Evolutionary conservation across 768 basidiomycete genomes (phyloP).

Genomic region (Suillus ampliporus): DNA sequence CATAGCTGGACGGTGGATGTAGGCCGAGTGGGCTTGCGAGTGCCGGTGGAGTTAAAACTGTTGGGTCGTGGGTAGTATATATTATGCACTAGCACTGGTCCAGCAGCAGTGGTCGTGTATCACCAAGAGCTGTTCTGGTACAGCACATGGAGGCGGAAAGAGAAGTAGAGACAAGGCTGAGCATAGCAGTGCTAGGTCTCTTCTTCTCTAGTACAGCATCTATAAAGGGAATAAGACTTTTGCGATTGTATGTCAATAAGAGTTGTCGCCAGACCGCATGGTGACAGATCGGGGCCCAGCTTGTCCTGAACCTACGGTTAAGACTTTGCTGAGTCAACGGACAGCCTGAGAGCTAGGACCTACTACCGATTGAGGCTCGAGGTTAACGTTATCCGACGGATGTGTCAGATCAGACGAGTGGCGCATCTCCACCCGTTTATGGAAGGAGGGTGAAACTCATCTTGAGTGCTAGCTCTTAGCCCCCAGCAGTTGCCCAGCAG

Average conservation of each 20-base stretch:
- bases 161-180: neutral
- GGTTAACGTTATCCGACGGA: neutral
- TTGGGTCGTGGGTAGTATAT: neutral
- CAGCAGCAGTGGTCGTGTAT: neutral
- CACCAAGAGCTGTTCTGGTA: neutral
- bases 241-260: neutral
- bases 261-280: neutral
- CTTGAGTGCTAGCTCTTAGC: no score
- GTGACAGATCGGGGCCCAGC: no score
- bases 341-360: neutral
- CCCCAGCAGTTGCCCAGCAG: no score
- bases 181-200: neutral
- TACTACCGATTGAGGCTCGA: neutral
- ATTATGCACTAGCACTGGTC: no score
- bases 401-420: neutral
- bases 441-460: neutral
- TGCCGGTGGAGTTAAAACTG: neutral
- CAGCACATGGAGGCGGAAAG: neutral
- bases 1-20: neutral
- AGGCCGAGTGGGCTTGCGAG: neutral
- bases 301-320: no score
- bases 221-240: neutral
- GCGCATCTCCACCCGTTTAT: neutral
- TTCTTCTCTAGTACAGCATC: no score
- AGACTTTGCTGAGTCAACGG: neutral